Evolutionary conservation across 768 basidiomycete species (phyloP).

Genomic region (Phlebiopsis gigantea): DNA sequence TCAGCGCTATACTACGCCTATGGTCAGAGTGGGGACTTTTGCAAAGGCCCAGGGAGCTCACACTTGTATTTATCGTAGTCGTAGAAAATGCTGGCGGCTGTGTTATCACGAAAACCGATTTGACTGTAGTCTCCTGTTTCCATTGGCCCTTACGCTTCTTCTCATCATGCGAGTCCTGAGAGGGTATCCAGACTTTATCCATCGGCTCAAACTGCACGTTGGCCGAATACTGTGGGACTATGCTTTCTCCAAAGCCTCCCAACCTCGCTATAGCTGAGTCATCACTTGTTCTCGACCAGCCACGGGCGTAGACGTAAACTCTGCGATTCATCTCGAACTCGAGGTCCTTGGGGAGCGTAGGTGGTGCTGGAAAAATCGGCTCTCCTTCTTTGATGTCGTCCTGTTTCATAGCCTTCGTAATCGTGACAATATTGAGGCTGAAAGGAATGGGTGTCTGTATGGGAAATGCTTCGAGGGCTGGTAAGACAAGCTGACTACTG

Average conservation of each 20-base stretch:
- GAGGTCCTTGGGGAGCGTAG: constrained; percentile 12
- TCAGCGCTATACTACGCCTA: constrained; percentile 13
- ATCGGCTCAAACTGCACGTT: constrained; percentile 14
- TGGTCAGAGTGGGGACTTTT: no score
- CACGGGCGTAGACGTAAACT: constrained; percentile 11
- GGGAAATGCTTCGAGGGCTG: constrained; percentile 15
- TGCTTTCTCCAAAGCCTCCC: constrained; percentile 1
- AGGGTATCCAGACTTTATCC: constrained; percentile 16
- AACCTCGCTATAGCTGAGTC: constrained; percentile 9
- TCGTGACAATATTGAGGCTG: constrained; percentile 15
- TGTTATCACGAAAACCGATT: constrained; percentile 10
- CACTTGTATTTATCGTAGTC: constrained; percentile 12
- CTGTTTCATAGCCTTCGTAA: constrained; percentile 14
- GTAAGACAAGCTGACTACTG: constrained; percentile 13
- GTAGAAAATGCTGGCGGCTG: constrained; percentile 16
- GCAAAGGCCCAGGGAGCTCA: no score
- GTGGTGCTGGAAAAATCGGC: constrained; percentile 16
- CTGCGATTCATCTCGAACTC: constrained; percentile 13
- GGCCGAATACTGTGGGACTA: neutral
- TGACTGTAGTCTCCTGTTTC: constrained; percentile 17
- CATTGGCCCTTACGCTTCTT: constrained; percentile 14
- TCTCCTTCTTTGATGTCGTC: constrained; percentile 10
- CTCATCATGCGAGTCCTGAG: constrained; percentile 1
- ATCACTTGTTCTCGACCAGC: constrained; percentile 3
- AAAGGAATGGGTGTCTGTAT: constrained; percentile 20